phyloP scores from a whole-genome alignment of 305 asterid genomes.

The Fraxinus albicans region DNA sequence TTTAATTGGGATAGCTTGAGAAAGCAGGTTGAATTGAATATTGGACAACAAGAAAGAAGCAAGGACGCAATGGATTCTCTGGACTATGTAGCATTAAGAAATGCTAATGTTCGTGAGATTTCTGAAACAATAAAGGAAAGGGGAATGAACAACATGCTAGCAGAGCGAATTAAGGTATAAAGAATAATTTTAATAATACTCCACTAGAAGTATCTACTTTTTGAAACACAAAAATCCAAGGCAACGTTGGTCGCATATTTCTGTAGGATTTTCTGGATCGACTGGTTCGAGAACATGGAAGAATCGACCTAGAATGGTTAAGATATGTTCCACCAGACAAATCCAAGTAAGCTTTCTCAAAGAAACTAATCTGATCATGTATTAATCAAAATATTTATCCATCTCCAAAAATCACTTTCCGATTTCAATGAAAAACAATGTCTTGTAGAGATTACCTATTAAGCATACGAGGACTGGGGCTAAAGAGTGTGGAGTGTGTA shows the following conservation, averaged over 20 bases:
- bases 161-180: constrained; percentile 83
- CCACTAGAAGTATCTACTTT: constrained; percentile 1
- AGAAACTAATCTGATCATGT: constrained; percentile 15
- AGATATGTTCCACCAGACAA: constrained; percentile 72
- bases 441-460: constrained; percentile 78
- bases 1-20: constrained; percentile 54
- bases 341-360: constrained; percentile 56
- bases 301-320: constrained; percentile 86
- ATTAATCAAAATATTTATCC: neutral
- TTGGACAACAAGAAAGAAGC: constrained; percentile 39
- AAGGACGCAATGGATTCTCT: constrained; percentile 68
- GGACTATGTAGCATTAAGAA: constrained; percentile 72
- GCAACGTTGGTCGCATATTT: constrained; percentile 24
- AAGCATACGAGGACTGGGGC: constrained; percentile 86
- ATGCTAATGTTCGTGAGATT: constrained; percentile 66
- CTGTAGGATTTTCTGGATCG: constrained; percentile 84
- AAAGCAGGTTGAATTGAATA: constrained; percentile 26
- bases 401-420: constrained; percentile 9
- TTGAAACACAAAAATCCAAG: constrained; percentile 4
- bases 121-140: constrained; percentile 82
- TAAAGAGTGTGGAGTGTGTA: constrained; percentile 94
- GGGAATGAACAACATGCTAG: constrained; percentile 95
- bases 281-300: constrained; percentile 73
- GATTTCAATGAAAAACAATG: constrained; percentile 17
- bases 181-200: neutral